Percentiles rank a stretch among this genome's conserved stretches.
These are phyloP conservation scores for Daldinia vernicosa DNA, from an alignment of 495 filamentous ascomycete genomes.

Conservation along the genomic window DNA sequence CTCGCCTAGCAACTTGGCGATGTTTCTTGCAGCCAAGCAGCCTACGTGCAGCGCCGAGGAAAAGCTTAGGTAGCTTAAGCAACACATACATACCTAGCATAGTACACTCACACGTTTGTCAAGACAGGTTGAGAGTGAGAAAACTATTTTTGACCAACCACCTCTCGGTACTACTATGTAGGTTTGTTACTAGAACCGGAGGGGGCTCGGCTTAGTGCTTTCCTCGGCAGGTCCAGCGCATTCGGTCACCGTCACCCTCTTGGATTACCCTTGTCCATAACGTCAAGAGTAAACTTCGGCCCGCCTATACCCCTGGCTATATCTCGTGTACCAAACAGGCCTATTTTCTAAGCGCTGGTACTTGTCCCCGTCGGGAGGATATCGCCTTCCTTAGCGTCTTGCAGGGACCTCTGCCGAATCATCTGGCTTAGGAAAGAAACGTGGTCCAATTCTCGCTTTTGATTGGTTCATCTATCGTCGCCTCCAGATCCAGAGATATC, in stretches of 20 bases:
- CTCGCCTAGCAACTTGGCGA: constrained; percentile 12
- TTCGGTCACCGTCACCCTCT: constrained; percentile 20
- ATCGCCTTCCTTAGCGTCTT: constrained; percentile 8
- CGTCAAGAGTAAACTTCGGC: constrained; percentile 33
- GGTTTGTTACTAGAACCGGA: constrained; percentile 1
- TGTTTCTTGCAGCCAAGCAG: constrained; percentile 38
- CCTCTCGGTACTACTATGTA: neutral
- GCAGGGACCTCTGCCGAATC: constrained; percentile 40
- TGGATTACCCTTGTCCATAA: constrained; percentile 1
- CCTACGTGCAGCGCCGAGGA: constrained; percentile 39
- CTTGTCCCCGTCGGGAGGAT: constrained; percentile 17
- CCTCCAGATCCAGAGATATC: constrained; percentile 30
- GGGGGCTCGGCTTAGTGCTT: constrained; percentile 9
- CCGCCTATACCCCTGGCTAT: constrained; percentile 17
- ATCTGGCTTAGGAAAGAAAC: constrained; percentile 34
- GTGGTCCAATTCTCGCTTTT: constrained; percentile 26
- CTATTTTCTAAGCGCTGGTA: constrained; percentile 15
- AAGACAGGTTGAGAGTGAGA: too few species aligned
- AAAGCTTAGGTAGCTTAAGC: constrained; percentile 38
- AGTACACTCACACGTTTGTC: too few species aligned
- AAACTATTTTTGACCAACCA: constrained; percentile 29
- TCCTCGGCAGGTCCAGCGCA: constrained; percentile 21
- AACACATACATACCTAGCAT: too few species aligned
- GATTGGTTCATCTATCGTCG: constrained; percentile 29
- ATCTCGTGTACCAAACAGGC: constrained; percentile 12